These are phyloP conservation scores for Tribonema minus DNA, from an alignment of 108 stramenopile species.

Conservation along the genomic window DNA sequence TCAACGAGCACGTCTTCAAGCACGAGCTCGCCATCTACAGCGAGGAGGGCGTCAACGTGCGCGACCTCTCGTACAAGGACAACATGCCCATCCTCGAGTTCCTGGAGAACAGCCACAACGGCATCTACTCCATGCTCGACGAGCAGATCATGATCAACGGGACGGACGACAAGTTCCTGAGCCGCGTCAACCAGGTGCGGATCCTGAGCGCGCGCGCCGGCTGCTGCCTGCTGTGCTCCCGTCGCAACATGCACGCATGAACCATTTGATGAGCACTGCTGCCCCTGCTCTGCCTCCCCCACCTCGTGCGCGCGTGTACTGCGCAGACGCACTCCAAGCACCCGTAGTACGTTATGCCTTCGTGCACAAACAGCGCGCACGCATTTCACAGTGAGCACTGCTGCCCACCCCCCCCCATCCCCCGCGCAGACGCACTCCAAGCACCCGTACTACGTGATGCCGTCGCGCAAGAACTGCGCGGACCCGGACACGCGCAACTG, in stretches of 20 bases:
- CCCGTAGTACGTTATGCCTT: constrained; percentile 43
- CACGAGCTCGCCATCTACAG: constrained; percentile 89
- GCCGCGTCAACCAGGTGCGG: constrained; percentile 29
- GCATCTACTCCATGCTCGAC: constrained; percentile 58
- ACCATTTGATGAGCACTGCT: no score
- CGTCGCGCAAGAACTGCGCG: constrained; percentile 38
- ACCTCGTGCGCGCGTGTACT: no score
- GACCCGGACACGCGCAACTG: constrained; percentile 43
- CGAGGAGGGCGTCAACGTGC: constrained; percentile 72
- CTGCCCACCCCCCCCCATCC: no score
- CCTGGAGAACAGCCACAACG: constrained; percentile 72
- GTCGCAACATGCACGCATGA: no score
- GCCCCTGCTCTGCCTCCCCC: no score
- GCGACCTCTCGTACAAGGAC: constrained; percentile 82
- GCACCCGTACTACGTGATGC: constrained; percentile 42
- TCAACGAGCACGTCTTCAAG: constrained; percentile 95
- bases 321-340: constrained; percentile 7
- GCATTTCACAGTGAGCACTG: no score
- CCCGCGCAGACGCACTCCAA: constrained; percentile 5
- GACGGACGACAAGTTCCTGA: constrained; percentile 42
- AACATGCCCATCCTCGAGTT: constrained; percentile 94
- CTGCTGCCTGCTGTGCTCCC: no score
- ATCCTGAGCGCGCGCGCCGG: no score
- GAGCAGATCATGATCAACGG: constrained; percentile 55
- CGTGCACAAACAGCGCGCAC: no score